Evolutionary conservation across 768 basidiomycete species (phyloP).

Genomic region (Tremella yokohamensis): DNA sequence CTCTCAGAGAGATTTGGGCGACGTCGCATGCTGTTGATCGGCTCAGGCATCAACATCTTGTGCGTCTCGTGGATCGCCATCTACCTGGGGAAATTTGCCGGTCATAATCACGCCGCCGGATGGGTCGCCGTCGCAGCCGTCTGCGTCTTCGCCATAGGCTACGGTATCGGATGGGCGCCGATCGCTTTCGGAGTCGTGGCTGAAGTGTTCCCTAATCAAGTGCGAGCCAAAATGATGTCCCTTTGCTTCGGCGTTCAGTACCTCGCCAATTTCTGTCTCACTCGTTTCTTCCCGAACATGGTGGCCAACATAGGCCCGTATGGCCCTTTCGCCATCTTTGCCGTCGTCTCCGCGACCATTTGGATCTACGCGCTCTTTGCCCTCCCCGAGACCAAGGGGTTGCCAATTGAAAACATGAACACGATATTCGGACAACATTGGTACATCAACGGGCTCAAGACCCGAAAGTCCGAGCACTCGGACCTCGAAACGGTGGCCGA

Average conservation of each 20-base stretch:
- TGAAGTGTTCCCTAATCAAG: slow-evolving; percentile 9
- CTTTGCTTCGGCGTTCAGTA: slow-evolving; percentile 10
- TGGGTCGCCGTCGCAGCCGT: slow-evolving; percentile 14
- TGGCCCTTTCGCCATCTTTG: slow-evolving; percentile 10
- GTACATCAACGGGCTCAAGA: too few relatives aligned
- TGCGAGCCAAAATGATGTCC: slow-evolving; percentile 13
- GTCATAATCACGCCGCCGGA: slow-evolving; percentile 9
- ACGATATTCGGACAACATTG: too few relatives aligned
- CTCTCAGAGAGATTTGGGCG: slow-evolving; percentile 12
- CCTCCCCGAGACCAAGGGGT: too few relatives aligned
- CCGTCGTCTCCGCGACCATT: background rate
- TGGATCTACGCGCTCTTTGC: too few relatives aligned
- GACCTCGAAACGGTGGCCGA: too few relatives aligned
- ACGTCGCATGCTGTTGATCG: slow-evolving; percentile 11
- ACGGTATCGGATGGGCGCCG: slow-evolving; percentile 20
- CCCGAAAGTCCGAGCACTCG: too few relatives aligned
- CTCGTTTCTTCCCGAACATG: slow-evolving; percentile 17
- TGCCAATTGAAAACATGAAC: too few relatives aligned
- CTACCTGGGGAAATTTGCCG: slow-evolving; percentile 14
- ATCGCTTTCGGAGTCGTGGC: slow-evolving; percentile 9
- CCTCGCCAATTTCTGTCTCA: slow-evolving; percentile 10
- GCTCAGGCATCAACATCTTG: slow-evolving; percentile 9
- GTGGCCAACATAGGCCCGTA: slow-evolving; percentile 9
- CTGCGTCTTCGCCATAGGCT: slow-evolving; percentile 16
- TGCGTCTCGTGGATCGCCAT: slow-evolving; percentile 14